A percentile compares a stretch with the other conserved stretches of the same genome.
phyloP scores from a whole-genome alignment of 768 basidiomycete genomes.

The Paxillus ammoniavirescens region DNA sequence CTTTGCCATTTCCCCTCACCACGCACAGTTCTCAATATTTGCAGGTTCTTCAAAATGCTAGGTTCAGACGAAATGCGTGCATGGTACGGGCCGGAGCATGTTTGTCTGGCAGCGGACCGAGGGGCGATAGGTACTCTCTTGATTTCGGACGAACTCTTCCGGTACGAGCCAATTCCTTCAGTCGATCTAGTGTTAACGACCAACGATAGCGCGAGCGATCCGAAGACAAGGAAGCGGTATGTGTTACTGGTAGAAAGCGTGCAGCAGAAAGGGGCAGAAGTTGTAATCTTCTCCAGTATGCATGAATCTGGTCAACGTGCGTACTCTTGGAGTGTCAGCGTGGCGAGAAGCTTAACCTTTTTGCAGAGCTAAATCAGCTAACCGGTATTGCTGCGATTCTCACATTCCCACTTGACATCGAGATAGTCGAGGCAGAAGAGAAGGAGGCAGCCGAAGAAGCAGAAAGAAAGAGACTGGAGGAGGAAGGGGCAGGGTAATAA shows the following conservation, averaged over 20 bases:
- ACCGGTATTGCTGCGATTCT: conserved; percentile 95
- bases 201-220: conserved; percentile 70
- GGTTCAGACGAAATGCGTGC: conserved; percentile 92
- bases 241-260: conserved; percentile 89
- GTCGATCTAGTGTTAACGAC: not conserved
- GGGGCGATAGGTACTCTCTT: conserved; percentile 93
- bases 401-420: conserved; percentile 93
- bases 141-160: conserved; percentile 93
- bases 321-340: conserved; percentile 27
- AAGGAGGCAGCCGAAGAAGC: conserved; percentile 59
- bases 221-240: conserved; percentile 73
- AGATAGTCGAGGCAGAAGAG: conserved; percentile 94
- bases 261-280: conserved; percentile 85
- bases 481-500: conserved; percentile 7
- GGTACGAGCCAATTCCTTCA: conserved; percentile 44
- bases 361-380: conserved; percentile 87
- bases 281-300: conserved; percentile 98
- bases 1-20: not conserved
- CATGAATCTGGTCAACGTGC: conserved; percentile 97
- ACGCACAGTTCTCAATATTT: not conserved
- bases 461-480: conserved; percentile 14
- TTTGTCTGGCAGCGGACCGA: conserved; percentile 84
- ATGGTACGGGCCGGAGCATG: conserved; percentile 98
- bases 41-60: conserved; percentile 97
- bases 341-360: not conserved